Base-by-base conservation (phyloP, 2,329 filamentous ascomycete species). In the Xylaria digitata region DNA sequence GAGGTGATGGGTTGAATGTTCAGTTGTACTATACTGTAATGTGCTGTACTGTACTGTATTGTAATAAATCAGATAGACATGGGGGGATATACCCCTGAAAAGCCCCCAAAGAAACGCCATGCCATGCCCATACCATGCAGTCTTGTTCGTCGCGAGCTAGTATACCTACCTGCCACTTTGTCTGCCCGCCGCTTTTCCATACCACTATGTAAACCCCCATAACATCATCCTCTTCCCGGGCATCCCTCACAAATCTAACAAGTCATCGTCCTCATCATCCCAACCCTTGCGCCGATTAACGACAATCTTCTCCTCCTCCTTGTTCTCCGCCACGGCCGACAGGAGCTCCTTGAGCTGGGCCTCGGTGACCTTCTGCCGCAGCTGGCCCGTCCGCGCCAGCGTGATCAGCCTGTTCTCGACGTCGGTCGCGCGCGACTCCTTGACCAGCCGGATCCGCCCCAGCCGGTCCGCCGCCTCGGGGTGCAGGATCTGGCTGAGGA, bases 391-490 rank as follows among this genome's bases (percentile, higher is more conserved):
- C 75, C 94, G 89, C 65, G 96, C 95, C 65, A 99, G 87, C 89
- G 91, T 94, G 80, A 99, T 94, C 63, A 99, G 87, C 57, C 95
- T 83, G 85, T 96, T 94, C 84, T 99, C 96, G 64, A 99, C 89
- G 76, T 97, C 94, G 68, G 86, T 87, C 42, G 96, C 96, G 75
- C 96, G 92, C 74, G 91, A 90, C 78, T 94, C 93, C 82, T 98
- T 98, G 77, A 99, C 96, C 67, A 99, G 89, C 40, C 95, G 91
- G 82, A 99, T 98, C 72, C 96, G 93, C 64, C 93, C 93, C 0
- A 99, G 87, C 15, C 96, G 92, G 82, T 99, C 96, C 67, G 93
- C 92, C 19, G 96, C 96, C 77, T 95, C 93, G 72, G 96, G 96
- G 75, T 94, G 90, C 69, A 99, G 92, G 83, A 99, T 98, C 81